Conservation (phyloP, 1,284 basidiomycete species). For the Rhodotorula glutinis region DNA sequence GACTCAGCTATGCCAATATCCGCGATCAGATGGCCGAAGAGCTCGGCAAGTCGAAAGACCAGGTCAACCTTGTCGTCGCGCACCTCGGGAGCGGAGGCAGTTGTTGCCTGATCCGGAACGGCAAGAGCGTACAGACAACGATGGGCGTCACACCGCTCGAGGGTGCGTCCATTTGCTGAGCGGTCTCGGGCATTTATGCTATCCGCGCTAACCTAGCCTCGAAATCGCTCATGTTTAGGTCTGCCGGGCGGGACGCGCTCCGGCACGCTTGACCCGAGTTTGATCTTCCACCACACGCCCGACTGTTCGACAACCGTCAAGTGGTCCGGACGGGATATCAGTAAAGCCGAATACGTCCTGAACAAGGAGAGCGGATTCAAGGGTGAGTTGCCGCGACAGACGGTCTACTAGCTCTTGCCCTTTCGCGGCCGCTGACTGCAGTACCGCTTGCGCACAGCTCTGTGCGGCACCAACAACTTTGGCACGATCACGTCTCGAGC, state of each 20-base stretch:
- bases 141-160: conserved; percentile 76
- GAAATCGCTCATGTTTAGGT: conserved; percentile 47
- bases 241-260: conserved; percentile 82
- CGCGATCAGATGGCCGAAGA: conserved; percentile 59
- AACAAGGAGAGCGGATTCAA: conserved; percentile 56
- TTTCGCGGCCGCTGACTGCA: not conserved
- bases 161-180: conserved; percentile 47
- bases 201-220: too few species aligned
- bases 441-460: conserved; percentile 49
- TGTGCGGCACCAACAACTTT: conserved; percentile 75
- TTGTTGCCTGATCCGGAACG: conserved; percentile 66
- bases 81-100: conserved; percentile 84
- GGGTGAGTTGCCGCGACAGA: conserved; percentile 50
- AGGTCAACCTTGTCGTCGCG: conserved; percentile 67
- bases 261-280: conserved; percentile 73
- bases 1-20: conserved; percentile 52
- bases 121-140: conserved; percentile 68
- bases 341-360: conserved; percentile 71
- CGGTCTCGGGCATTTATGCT: too few species aligned
- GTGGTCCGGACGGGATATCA: conserved; percentile 59
- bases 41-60: conserved; percentile 56
- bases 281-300: conserved; percentile 79
- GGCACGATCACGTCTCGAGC: conserved; percentile 57
- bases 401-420: not conserved
- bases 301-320: conserved; percentile 55